These are phyloP conservation scores for Elaeis oleifera DNA, from an alignment of 202 grass and related monocot species.

Conservation along the genomic window DNA sequence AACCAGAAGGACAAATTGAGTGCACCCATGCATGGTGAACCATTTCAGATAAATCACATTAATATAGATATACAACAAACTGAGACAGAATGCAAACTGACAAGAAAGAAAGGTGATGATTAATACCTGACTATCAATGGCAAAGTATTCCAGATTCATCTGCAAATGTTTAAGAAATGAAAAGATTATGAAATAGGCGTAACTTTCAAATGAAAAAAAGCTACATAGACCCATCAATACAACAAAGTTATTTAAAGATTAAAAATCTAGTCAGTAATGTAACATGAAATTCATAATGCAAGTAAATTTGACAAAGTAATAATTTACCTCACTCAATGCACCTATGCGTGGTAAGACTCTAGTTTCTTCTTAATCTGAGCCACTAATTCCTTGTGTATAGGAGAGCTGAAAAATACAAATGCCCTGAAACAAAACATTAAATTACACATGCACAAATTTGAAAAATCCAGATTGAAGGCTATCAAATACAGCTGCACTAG, in stretches of 20 bases:
- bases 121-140: slow-evolving; percentile 93
- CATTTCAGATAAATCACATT: too few species aligned
- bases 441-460: background rate
- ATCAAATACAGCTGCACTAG: too few species aligned
- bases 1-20: too few species aligned
- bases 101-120: background rate
- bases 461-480: too few species aligned
- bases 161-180: slow-evolving; percentile 41
- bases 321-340: slow-evolving; percentile 82
- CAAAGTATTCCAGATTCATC: slow-evolving; percentile 99
- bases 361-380: slow-evolving; percentile 68
- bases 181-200: slow-evolving; percentile 20
- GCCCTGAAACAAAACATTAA: slow-evolving; percentile 50
- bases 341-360: slow-evolving; percentile 80
- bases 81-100: background rate
- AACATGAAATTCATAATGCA: background rate
- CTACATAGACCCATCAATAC: too few species aligned
- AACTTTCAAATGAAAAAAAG: background rate
- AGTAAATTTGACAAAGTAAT: slow-evolving; percentile 17
- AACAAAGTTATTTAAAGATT: slow-evolving; percentile 1
- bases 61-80: too few species aligned
- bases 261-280: too few species aligned
- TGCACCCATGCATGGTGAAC: too few species aligned
- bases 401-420: slow-evolving; percentile 94
- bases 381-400: slow-evolving; percentile 67